Conservation (phyloP, 805 yeast species). For the Ogataea pignaliae region DNA sequence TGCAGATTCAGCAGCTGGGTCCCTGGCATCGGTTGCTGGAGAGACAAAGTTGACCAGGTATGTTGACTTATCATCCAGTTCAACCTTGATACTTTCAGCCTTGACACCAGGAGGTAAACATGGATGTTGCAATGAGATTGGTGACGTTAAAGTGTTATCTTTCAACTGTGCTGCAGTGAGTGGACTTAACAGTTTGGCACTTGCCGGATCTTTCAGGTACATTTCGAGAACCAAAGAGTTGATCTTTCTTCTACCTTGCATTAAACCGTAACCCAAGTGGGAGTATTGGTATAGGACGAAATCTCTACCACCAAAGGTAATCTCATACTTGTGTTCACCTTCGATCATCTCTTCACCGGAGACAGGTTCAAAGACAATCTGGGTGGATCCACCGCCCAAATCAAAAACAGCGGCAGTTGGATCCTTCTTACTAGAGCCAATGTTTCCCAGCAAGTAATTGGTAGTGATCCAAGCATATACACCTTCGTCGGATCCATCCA, state of each 20-base stretch:
- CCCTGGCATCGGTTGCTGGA: conserved; percentile 22
- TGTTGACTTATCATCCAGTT: conserved; percentile 34
- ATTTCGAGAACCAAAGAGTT: conserved; percentile 53
- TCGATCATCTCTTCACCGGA: conserved; percentile 62
- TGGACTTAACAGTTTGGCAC: conserved; percentile 24
- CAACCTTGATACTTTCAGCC: conserved; percentile 60
- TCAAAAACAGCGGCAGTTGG: conserved; percentile 98
- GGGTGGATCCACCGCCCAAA: conserved; percentile 98
- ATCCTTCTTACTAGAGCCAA: conserved; percentile 67
- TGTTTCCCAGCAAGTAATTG: conserved; percentile 88
- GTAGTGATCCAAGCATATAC: conserved; percentile 99
- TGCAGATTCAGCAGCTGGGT: conserved; percentile 35
- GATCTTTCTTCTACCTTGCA: conserved; percentile 86
- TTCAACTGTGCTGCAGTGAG: conserved; percentile 31
- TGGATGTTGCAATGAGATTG: conserved; percentile 60
- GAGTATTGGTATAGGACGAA: conserved; percentile 88
- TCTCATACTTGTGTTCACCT: conserved; percentile 79
- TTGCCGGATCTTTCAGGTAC: conserved; percentile 17
- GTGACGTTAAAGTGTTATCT: conserved; percentile 34
- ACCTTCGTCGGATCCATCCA: conserved; percentile 98
- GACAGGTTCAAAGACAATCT: conserved; percentile 93
- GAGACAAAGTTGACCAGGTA: conserved; percentile 33
- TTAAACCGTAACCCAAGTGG: conserved; percentile 92
- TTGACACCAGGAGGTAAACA: conserved; percentile 78
- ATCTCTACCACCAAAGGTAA: conserved; percentile 75